These are phyloP conservation scores for Brasenia schreberi DNA, from an alignment of 164 flowering plant species.

Conservation along the genomic window DNA sequence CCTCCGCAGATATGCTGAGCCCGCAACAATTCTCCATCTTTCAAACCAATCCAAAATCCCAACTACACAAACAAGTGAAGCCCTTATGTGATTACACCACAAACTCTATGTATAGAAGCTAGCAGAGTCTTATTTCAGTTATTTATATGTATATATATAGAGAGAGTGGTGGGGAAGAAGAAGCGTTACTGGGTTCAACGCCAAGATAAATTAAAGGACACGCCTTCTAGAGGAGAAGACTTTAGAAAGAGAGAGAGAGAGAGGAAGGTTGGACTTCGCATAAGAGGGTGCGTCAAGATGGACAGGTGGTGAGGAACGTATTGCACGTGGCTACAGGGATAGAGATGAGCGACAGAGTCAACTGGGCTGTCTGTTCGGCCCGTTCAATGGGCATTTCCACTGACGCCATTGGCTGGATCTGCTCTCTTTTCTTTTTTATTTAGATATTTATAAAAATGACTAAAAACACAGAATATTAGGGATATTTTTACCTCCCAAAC, in stretches of 20 bases:
- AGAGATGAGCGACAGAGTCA: not conserved
- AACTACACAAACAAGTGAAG: no score
- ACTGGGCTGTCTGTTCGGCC: not conserved
- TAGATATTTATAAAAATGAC: no score
- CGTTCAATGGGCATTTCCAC: not conserved
- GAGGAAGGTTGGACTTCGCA: not conserved
- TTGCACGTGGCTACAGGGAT: not conserved
- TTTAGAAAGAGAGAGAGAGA: not conserved
- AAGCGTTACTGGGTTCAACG: no score
- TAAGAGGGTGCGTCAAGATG: constrained; percentile 10
- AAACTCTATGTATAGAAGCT: no score
- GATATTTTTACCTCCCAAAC: no score
- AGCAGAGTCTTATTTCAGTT: no score
- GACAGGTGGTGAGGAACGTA: not conserved
- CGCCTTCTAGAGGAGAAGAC: not conserved
- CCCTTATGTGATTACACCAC: no score
- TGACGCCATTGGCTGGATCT: not conserved
- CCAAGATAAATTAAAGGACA: not conserved
- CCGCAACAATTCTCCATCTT: constrained; percentile 59
- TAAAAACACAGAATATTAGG: no score
- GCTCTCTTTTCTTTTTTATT: no score
- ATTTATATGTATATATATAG: not conserved
- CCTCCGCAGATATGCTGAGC: constrained; percentile 45
- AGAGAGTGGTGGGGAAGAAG: no score
- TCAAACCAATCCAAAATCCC: constrained; percentile 1